Base-by-base conservation (phyloP, 2,329 filamentous ascomycete genomes). In the Botrytis paeoniae region DNA sequence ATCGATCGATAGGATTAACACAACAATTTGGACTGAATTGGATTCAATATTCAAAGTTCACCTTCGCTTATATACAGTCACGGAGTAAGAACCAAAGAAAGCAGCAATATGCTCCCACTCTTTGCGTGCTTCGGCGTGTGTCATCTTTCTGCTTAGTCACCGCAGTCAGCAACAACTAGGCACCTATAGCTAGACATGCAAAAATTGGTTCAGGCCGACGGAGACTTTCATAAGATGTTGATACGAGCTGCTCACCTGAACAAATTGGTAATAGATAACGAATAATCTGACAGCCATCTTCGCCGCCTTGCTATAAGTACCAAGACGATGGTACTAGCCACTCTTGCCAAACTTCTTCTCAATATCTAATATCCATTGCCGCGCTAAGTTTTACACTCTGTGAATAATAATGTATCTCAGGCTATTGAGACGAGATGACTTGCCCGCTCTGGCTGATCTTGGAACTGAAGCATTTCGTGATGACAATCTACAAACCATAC, bases 321-420 rank as follows among this genome's bases (percentile, higher is more conserved):
- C 10, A 51, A 51, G 25, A 10, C 16, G 20, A n/a, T n/a, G 18
- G 2, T 10, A 43, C 45, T 63, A 9, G 22, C 16, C 37, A 35
- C 25, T 54, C 35, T 66, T 6, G 14, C 18, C 22, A 4, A 51
- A 35, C 63, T 39, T 39, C 22, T 39, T 16, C 32, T 29, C 63
- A 39, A 51, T 3, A 51, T 29, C n/a, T 20, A 1, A 57, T 32
- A 14, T 1, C 18, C 6, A 10, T 32, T 60, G 35, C 2, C 4
- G 5, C n/a, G 25, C 39, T 32, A 45, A 32, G 9, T 22, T 32
- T 18, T 32, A 10, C 16, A 1, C n/a, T 9, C 16, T 12, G 7
- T 32, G 29, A 7, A 54, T 0, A 10, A 51, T 18, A 8, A 72
- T 72, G 71, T 54, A 69, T 69, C 65, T 69, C 41, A 54, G 63